A percentile compares a stretch with the other conserved stretches of the same genome.
Conservation (phyloP, 129 eudicot genomes). For the Artemisia tridentata region DNA sequence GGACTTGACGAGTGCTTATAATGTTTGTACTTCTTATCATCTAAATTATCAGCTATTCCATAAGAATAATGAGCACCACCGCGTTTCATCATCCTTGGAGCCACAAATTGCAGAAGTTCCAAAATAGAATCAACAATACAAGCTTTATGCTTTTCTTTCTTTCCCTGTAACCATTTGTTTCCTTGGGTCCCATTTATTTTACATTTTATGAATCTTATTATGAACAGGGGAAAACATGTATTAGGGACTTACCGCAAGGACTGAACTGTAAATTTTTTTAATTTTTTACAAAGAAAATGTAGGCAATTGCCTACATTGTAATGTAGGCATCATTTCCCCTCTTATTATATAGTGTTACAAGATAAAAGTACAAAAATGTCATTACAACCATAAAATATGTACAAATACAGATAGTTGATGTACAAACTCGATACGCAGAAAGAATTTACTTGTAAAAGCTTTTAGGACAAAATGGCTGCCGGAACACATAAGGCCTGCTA, state of each 20-base stretch:
- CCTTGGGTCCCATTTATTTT: constrained; percentile 25
- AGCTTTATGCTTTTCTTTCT: constrained; percentile 84
- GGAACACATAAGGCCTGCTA: constrained; percentile 21
- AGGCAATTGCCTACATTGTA: no score
- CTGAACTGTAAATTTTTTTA: no score
- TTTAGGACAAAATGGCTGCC: constrained; percentile 24
- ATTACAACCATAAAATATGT: constrained; percentile 8
- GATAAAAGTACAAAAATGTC: constrained; percentile 6
- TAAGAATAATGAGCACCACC: background rate
- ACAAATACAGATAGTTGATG: constrained; percentile 5
- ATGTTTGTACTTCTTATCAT: background rate
- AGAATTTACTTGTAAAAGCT: constrained; percentile 17
- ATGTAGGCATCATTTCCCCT: no score
- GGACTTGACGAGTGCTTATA: constrained; percentile 6
- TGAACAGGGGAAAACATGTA: no score
- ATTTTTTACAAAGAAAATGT: no score
- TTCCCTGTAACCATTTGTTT: constrained; percentile 32
- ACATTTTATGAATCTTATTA: constrained; percentile 1
- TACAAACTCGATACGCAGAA: constrained; percentile 24
- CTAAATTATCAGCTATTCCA: constrained; percentile 4
- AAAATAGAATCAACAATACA: background rate
- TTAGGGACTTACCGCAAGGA: no score
- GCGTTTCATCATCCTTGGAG: constrained; percentile 15
- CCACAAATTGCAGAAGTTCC: constrained; percentile 4
- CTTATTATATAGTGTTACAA: constrained; percentile 2